phyloP scores from a whole-genome alignment of 495 filamentous ascomycete genomes.

The Tetracladium marchalianum region DNA sequence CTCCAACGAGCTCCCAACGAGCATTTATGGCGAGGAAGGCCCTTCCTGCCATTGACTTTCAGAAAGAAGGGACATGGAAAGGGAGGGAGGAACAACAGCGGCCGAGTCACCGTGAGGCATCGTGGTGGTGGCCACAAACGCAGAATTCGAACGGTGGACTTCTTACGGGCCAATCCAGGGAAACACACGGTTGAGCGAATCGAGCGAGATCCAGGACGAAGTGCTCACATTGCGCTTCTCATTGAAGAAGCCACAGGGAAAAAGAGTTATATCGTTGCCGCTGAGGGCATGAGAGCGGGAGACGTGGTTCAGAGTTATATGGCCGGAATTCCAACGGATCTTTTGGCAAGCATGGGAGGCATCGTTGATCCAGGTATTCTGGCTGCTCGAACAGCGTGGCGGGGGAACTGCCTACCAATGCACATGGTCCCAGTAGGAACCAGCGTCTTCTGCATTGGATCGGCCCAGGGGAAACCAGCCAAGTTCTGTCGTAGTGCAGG shows the following conservation, averaged over 20 bases:
- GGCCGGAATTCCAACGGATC: slow-evolving; percentile 70
- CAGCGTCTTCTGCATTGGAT: slow-evolving; percentile 82
- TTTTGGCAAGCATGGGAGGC: slow-evolving; percentile 86
- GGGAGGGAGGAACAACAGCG: slow-evolving; percentile 84
- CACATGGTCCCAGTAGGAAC: slow-evolving; percentile 92
- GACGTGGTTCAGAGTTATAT: slow-evolving; percentile 88
- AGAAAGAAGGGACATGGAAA: slow-evolving; percentile 84
- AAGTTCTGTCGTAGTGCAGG: slow-evolving; percentile 93
- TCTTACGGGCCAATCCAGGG: slow-evolving; percentile 62
- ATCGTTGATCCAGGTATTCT: slow-evolving; percentile 86
- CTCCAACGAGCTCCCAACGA: slow-evolving; percentile 87
- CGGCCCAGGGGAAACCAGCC: slow-evolving; percentile 57
- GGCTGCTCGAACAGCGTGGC: slow-evolving; percentile 84
- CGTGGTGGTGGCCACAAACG: slow-evolving; percentile 84
- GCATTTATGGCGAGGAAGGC: slow-evolving; percentile 89
- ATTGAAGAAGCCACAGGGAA: slow-evolving; percentile 54
- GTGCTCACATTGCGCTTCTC: slow-evolving; percentile 84
- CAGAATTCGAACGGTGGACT: slow-evolving; percentile 85
- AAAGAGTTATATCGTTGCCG: slow-evolving; percentile 84
- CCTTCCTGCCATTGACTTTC: slow-evolving; percentile 72
- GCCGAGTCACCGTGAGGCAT: slow-evolving; percentile 79
- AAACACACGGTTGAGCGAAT: slow-evolving; percentile 85
- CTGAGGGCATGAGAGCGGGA: slow-evolving; percentile 86
- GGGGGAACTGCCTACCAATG: slow-evolving; percentile 89
- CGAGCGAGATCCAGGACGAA: slow-evolving; percentile 90